Base-by-base conservation (phyloP, 139 green algal genomes). In the Micractinium conductrix region DNA sequence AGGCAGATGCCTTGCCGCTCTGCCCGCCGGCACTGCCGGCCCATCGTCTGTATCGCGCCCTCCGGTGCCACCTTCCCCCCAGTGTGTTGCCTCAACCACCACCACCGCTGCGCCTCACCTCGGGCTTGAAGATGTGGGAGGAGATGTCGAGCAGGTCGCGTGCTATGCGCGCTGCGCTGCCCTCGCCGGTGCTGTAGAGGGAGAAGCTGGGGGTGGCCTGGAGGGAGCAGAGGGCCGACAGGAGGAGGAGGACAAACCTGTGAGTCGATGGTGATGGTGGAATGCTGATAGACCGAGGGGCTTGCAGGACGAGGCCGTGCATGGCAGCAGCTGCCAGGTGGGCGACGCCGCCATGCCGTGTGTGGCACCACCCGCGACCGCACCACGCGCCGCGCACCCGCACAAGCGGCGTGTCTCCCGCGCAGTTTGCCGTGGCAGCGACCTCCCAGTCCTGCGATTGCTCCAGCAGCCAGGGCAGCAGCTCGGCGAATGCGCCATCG, bases 391-490 rank as follows among this genome's bases (percentile, higher is more conserved):
- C 83, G 50, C 79, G 35, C 83, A 86, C 71, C 55, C 72, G 58
- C 50, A 75, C 19, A 45, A 88, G 38, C 73, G 81, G 60, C 6
- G 78, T 78, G 21, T 86, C 79, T 17, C 85, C 74, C n/a, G 68
- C 73, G 26, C 62, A 63, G 45, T 84, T 91, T 7, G 86, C 86
- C 21, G 87, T 89, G 38, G 93, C 94, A 33, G 88, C 88, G 0
- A 87, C 85, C 87, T 95, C 91, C 83, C 89, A 97, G 74, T 95
- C 93, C 28, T 68, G 38, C 4, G 86, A 88, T 81, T 96, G 94
- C 26, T 95, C 89, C 17, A 79, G 71, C 79, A 93, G 75, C 91
- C 91, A 96, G 30, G 93, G 92, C 76, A 94, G 80, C 86, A 96
- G 75, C 43, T 97, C 94, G 0, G 87, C 89, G 21, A 89, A 84